Evolutionary conservation across 2,329 filamentous ascomycete species (phyloP).

Genomic region (Cordyceps farinosa): DNA sequence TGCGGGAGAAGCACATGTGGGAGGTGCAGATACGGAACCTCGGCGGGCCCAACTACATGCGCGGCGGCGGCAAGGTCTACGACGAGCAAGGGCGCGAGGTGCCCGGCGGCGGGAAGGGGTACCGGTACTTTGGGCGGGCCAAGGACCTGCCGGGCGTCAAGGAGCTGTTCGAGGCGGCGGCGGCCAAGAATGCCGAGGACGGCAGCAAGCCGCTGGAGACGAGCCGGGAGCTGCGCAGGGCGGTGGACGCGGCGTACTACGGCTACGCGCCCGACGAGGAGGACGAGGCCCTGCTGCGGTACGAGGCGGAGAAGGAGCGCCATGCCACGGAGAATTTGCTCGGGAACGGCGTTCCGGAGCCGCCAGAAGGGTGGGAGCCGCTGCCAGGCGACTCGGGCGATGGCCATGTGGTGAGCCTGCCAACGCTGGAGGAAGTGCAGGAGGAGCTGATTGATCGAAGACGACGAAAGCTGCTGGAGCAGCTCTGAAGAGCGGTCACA

Average conservation of each 20-base stretch:
- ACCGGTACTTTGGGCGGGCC: constrained; percentile 90
- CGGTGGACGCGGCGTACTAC: constrained; percentile 92
- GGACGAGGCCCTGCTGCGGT: constrained; percentile 73
- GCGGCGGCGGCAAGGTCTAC: constrained; percentile 65
- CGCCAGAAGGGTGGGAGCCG: constrained; percentile 72
- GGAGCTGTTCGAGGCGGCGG: constrained; percentile 84
- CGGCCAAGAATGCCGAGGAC: constrained; percentile 52
- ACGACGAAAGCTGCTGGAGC: constrained; percentile 78
- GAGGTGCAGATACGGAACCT: constrained; percentile 93
- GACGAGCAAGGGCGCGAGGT: constrained; percentile 72
- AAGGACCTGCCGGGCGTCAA: constrained; percentile 90
- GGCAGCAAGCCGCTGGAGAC: constrained; percentile 58
- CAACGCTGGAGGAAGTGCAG: constrained; percentile 88
- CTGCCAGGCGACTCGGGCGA: constrained; percentile 85
- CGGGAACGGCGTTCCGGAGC: constrained; percentile 51
- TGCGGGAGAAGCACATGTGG: constrained; percentile 99
- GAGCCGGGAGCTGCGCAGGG: constrained; percentile 65
- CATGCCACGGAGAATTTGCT: constrained; percentile 71
- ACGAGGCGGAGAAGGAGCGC: constrained; percentile 79
- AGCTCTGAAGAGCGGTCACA: constrained; percentile 47
- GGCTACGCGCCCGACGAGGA: constrained; percentile 93
- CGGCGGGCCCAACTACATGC: constrained; percentile 97
- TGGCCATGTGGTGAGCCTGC: constrained; percentile 76
- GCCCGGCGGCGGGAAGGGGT: constrained; percentile 76
- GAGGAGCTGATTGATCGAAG: constrained; percentile 85